Percentiles rank a stretch among this genome's conserved stretches.
These are phyloP conservation scores for Protomyces arabidopsidicola DNA, from an alignment of 1,139 yeast species.

Conservation along the genomic window DNA sequence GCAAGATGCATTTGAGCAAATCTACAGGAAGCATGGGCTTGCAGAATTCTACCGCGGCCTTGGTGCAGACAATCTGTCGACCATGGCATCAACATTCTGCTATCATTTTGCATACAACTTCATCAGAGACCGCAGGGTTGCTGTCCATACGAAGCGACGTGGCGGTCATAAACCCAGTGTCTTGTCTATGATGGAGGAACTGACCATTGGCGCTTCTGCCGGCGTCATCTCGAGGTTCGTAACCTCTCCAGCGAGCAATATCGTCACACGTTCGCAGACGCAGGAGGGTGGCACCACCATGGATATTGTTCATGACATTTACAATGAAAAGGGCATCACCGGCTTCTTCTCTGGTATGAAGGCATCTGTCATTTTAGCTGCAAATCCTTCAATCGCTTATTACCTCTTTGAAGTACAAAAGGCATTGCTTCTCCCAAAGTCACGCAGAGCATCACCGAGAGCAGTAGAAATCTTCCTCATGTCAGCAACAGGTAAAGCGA, in stretches of 20 bases:
- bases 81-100: conserved; percentile 26
- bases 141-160: conserved; percentile 1
- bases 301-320: conserved; percentile 52
- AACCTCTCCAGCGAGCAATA: conserved; percentile 79
- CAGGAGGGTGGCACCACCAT: conserved; percentile 37
- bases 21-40: conserved; percentile 19
- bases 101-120: conserved; percentile 23
- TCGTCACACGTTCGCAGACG: conserved; percentile 84
- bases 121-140: conserved; percentile 9
- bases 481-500: conserved; percentile 73
- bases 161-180: conserved; percentile 5
- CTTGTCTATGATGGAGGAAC: conserved; percentile 62
- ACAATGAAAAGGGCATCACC: conserved; percentile 59
- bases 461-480: conserved; percentile 61
- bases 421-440: conserved; percentile 19
- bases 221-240: conserved; percentile 79
- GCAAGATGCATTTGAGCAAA: conserved; percentile 9
- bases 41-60: conserved; percentile 15
- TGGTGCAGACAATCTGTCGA: conserved; percentile 17
- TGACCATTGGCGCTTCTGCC: conserved; percentile 72
- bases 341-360: conserved; percentile 85
- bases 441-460: conserved; percentile 7
- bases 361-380: conserved; percentile 70
- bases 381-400: conserved; percentile 83
- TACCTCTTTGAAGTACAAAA: conserved; percentile 68